Base-by-base conservation (phyloP, 768 basidiomycete species). In the Scleroderma bovista region DNA sequence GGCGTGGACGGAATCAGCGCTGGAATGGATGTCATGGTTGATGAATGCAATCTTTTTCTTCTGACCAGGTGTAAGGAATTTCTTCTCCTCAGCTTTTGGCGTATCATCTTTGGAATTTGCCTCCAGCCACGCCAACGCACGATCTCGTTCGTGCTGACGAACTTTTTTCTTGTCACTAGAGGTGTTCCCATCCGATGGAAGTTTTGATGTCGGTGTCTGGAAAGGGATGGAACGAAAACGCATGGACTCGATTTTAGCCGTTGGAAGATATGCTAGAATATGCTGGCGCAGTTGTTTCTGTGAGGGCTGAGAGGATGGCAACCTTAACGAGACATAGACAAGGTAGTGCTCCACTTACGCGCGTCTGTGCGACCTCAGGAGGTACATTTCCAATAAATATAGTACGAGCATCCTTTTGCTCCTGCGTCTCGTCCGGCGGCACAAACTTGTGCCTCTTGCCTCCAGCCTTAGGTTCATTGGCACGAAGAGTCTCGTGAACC, bases 41-140 rank as follows among this genome's bases (percentile, higher is more conserved):
- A 98, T 96, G 66, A 93, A 96, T 0, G 93, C 90, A 47, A 97
- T 81, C 55, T 85, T 88, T 70, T 94, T 90, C 74, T 95, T 97
- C 68, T 96, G 88, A 45, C 76, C 77, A 0, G 90, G 77, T 7
- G 80, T 89, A 45, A 96, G 77, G 65, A 80, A 89, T 33, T 72
- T 73, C 64, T 91, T 86, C 46, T 77, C 75, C 48, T 78, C 75
- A 12, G 66, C 64, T 53, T 69, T 69, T 19, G 60, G 57, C 26
- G 71, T 67, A 3, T 64, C 74, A 29, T 74, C 78, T 17, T 75
- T 64, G 16, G 72, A 63, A 15, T 74, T 75, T 57, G 54, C 66
- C 19, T 70, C 72, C 12, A 74, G 70, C 87, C 87, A 85, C 16
- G 75, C 68, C 2, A 79, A 75, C 1, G 81, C 70, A 47, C 84